phyloP scores from a whole-genome alignment of 768 basidiomycete genomes.

The Udeniomyces megalosporus region DNA sequence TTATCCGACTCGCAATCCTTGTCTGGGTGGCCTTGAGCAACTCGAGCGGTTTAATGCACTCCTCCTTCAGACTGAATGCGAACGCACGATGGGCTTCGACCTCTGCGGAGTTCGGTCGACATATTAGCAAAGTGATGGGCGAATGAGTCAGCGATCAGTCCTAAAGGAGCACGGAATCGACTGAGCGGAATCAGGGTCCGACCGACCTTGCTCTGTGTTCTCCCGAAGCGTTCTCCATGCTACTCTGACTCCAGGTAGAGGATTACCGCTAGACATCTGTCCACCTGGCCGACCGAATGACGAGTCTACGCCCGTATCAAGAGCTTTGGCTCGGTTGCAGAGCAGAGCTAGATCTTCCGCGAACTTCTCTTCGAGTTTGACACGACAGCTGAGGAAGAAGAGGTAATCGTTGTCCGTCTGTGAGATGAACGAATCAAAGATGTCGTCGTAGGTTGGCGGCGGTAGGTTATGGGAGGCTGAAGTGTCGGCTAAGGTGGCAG shows the following conservation, averaged over 20 bases:
- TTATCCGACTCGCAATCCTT: slow-evolving; percentile 8
- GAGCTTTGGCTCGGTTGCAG: not conserved
- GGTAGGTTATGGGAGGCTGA: too few species aligned
- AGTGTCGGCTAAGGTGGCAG: too few species aligned
- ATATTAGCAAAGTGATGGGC: too few species aligned
- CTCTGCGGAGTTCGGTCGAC: slow-evolving; percentile 4
- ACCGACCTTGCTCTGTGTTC: slow-evolving; percentile 11
- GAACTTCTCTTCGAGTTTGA: slow-evolving; percentile 7
- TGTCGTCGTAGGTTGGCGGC: too few species aligned
- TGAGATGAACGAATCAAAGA: too few species aligned
- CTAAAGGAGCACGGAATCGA: not conserved
- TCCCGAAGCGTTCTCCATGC: slow-evolving; percentile 13
- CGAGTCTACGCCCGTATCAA: not conserved
- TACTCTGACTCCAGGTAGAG: not conserved
- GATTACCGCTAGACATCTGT: not conserved
- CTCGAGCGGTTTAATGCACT: slow-evolving; percentile 4
- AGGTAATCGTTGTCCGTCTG: not conserved
- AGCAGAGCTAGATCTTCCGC: slow-evolving; percentile 2
- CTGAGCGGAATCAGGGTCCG: not conserved
- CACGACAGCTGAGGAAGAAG: not conserved
- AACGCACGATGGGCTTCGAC: slow-evolving; percentile 11
- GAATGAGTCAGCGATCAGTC: not conserved
- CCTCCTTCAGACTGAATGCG: not conserved
- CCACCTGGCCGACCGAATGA: not conserved
- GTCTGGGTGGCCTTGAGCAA: slow-evolving; percentile 9